Evolutionary conservation across 352 stramenopile genomes (phyloP), one percentile per base, ranked within the genome.

Genomic region (Elongisporangium senticosum): DNA sequence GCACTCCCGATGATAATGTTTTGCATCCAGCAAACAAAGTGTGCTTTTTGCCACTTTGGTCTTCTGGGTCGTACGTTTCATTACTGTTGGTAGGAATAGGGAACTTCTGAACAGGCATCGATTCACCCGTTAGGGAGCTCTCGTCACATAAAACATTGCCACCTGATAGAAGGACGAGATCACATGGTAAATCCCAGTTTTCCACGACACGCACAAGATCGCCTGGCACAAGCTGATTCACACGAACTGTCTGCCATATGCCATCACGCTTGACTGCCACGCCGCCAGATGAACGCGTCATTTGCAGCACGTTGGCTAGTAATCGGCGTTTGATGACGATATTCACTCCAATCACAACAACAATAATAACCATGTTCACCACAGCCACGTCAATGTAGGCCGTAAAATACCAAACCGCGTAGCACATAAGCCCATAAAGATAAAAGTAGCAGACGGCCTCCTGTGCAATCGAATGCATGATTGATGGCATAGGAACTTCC

Each of bases 1-100:
- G 28, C 7, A 39, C 7, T 17, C 70, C 70, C 1, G 68, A 82
- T 50, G 68, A 72, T 0, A 79, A 61, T 4, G 90, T 74, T 1
- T 68, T 78, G 8, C 83, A 91, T 7, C 87, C 87, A 20, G 85
- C 83, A 50, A 82, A 95, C 0, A 96, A 64, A 14, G 83, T 95
- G 59, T 89, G 72, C 48, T 79, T 81, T 56, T 90, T 90, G 55
- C 77, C 67, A 20, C 56, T 56, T 52, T 75, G 73, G 22, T 63
- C 53, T 26, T 77, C 54, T 1, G 64, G 26, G 21, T 74, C 61
- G 58, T 89, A 92, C 2, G 65, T 14, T 0, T 68, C 65, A 22
- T 52, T 40, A 22, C 66, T 58, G 20, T 65, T 64, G 20, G 74
- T 65, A 2, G 85, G 73, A 28, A 92, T 69, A 1, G 81, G 52